Evolutionary conservation across 1,284 basidiomycete genomes (phyloP).

Genomic region (Cutaneotrichosporon spelunceum): DNA sequence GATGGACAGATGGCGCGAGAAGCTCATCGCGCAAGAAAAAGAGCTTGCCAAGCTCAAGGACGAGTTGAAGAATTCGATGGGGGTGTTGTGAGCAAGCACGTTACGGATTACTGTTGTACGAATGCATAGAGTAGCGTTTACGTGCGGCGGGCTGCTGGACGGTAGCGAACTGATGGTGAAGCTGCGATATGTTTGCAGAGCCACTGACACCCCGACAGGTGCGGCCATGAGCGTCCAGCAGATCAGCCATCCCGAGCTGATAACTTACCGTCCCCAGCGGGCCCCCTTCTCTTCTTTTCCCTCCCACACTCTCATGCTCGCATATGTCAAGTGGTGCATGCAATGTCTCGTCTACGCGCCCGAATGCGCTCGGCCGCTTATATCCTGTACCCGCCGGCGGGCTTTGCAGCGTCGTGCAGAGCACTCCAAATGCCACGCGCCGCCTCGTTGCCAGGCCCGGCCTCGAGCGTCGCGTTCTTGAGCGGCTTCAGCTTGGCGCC

Average conservation of each 20-base stretch:
- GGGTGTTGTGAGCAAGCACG: background rate
- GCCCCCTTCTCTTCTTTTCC: too few species aligned
- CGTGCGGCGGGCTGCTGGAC: background rate
- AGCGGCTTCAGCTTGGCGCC: constrained; percentile 50
- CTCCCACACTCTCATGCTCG: background rate
- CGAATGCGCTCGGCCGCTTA: constrained; percentile 18
- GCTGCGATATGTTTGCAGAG: too few species aligned
- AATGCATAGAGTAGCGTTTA: background rate
- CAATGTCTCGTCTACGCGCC: constrained; percentile 8
- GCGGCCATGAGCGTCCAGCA: too few species aligned
- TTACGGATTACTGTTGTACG: constrained; percentile 1
- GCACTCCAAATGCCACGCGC: constrained; percentile 50
- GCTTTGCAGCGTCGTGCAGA: constrained; percentile 41
- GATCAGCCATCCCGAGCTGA: too few species aligned
- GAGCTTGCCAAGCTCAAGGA: constrained; percentile 31
- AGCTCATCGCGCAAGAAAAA: constrained; percentile 58
- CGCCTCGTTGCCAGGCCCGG: constrained; percentile 45
- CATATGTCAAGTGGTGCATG: constrained; percentile 9
- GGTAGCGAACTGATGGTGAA: background rate
- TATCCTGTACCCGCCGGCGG: constrained; percentile 46
- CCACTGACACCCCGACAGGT: too few species aligned
- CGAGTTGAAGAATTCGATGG: constrained; percentile 15
- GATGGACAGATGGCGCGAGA: constrained; percentile 50
- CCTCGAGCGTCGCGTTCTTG: constrained; percentile 48
- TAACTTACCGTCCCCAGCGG: too few species aligned